These are phyloP conservation scores for Blastobotrys malaysiensis DNA, from an alignment of 1,139 yeast species.

Conservation along the genomic window DNA sequence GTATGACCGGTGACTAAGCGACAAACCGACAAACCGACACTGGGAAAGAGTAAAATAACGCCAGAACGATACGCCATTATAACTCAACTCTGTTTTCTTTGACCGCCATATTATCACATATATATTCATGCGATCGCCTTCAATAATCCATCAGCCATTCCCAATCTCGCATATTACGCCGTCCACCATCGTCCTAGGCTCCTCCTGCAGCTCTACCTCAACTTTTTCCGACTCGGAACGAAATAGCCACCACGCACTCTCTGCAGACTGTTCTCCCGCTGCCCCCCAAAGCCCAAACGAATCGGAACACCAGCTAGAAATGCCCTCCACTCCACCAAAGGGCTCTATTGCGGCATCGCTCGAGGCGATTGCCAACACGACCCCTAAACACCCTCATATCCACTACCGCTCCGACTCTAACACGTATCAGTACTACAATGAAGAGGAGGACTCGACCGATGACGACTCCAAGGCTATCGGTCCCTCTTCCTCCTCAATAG, in stretches of 20 bases:
- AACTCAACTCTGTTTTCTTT: background rate
- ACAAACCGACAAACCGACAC: background rate
- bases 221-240: conserved; percentile 1
- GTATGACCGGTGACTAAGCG: too few relatives aligned
- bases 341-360: background rate
- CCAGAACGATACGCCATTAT: background rate
- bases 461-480: background rate
- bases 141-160: conserved; percentile 16
- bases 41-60: background rate
- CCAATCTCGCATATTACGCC: conserved; percentile 25
- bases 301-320: background rate
- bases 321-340: background rate
- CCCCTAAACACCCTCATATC: background rate
- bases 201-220: conserved; percentile 11
- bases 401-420: background rate
- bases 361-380: background rate
- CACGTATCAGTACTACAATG: background rate
- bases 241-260: background rate
- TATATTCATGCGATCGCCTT: conserved; percentile 10
- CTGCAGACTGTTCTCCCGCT: background rate
- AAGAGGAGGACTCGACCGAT: background rate
- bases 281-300: background rate
- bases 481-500: background rate
- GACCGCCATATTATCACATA: background rate
- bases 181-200: conserved; percentile 24